A percentile compares a stretch with the other conserved stretches of the same genome.
Conservation (phyloP, 139 green algal species). For the Tetradesmus obliquus region DNA sequence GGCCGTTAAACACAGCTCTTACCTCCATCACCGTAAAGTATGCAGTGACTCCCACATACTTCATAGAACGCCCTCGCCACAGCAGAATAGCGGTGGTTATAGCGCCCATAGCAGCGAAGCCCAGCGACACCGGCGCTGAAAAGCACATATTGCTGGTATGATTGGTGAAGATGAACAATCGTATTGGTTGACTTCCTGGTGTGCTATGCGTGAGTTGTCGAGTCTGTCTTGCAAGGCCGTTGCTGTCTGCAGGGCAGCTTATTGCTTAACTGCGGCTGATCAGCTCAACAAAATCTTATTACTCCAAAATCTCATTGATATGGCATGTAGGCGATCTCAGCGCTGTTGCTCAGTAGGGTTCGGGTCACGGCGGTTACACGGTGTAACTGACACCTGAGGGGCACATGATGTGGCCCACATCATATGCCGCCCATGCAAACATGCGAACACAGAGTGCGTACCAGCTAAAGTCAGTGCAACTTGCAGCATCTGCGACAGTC, state of each 20-base stretch:
- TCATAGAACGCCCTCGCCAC: background rate
- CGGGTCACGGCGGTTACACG: background rate
- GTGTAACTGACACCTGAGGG: no score
- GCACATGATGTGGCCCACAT: no score
- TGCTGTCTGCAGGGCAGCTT: no score
- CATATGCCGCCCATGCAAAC: no score
- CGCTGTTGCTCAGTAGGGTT: background rate
- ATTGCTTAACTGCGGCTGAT: no score
- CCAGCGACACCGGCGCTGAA: background rate
- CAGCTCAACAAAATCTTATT: no score
- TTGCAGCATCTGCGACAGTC: no score
- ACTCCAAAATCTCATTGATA: no score
- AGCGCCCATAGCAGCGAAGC: background rate
- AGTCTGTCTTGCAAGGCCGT: background rate
- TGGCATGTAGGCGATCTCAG: background rate
- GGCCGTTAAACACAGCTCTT: background rate
- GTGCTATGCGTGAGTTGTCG: background rate
- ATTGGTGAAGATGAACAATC: background rate
- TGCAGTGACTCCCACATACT: slow-evolving; percentile 4
- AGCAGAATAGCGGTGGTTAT: background rate
- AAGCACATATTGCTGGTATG: slow-evolving; percentile 15
- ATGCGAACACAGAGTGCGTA: no score
- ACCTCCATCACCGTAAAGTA: slow-evolving; percentile 33
- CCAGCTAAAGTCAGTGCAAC: no score
- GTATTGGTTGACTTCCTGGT: background rate